phyloP scores from a whole-genome alignment of 2,329 filamentous ascomycete species.

The Clarireedia monteithiana region DNA sequence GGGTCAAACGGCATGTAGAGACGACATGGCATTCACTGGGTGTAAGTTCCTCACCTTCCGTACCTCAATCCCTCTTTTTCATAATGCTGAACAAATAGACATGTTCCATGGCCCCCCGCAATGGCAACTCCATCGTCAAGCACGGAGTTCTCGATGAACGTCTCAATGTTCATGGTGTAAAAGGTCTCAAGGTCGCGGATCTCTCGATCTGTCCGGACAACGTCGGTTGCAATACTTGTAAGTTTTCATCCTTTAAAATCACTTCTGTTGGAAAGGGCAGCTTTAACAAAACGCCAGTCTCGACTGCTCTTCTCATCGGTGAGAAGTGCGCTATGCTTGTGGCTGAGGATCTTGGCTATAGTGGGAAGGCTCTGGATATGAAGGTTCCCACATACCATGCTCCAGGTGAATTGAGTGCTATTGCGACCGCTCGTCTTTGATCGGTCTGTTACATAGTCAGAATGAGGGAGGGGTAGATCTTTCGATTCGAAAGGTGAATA shows the following conservation, averaged over 20 bases:
- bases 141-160: slow-evolving; percentile 34
- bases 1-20: slow-evolving; percentile 52
- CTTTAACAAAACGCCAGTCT: slow-evolving; percentile 40
- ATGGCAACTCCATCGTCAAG: slow-evolving; percentile 65
- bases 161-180: slow-evolving; percentile 34
- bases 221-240: slow-evolving; percentile 38
- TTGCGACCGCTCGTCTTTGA: slow-evolving; percentile 8
- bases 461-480: no score
- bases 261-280: slow-evolving; percentile 14
- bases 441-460: no score
- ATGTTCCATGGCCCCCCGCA: slow-evolving; percentile 33
- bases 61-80: neutral
- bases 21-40: slow-evolving; percentile 32
- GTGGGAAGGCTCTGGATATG: slow-evolving; percentile 63
- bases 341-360: slow-evolving; percentile 37
- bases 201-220: slow-evolving; percentile 30
- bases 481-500: no score
- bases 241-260: neutral
- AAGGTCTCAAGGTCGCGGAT: slow-evolving; percentile 38
- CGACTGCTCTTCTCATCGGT: slow-evolving; percentile 36
- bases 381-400: slow-evolving; percentile 58
- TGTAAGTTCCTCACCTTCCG: slow-evolving; percentile 29
- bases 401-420: slow-evolving; percentile 35
- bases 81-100: slow-evolving; percentile 30
- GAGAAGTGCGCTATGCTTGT: slow-evolving; percentile 35